These are phyloP conservation scores for Crithidia fasciculata DNA, from an alignment of 208 protist genomes.

Conservation along the genomic window DNA sequence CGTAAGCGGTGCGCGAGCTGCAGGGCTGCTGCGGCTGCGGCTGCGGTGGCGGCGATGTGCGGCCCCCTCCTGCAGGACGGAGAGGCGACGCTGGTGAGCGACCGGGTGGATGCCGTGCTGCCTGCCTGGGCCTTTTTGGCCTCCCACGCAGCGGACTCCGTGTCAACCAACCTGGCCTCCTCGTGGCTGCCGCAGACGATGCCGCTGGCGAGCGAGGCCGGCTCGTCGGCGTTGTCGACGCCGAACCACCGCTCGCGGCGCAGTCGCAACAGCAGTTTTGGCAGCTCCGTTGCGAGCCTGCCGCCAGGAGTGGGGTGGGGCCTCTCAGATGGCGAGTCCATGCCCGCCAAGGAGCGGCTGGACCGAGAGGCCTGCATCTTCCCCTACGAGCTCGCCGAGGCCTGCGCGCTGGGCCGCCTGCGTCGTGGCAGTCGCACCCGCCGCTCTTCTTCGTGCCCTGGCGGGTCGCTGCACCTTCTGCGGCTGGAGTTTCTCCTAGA, in stretches of 20 bases:
- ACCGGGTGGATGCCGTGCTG: constrained; percentile 33
- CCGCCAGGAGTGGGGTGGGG: neutral
- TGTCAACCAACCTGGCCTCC: neutral
- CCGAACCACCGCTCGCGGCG: neutral
- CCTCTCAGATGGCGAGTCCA: neutral
- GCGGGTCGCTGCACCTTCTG: constrained; percentile 26
- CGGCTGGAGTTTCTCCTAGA: constrained; percentile 23
- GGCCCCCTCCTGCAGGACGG: neutral
- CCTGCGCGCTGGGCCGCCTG: constrained; percentile 24
- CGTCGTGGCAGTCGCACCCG: neutral
- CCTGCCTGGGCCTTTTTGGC: constrained; percentile 34
- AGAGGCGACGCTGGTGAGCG: constrained; percentile 27
- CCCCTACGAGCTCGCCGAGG: constrained; percentile 30
- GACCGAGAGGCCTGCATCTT: constrained; percentile 28
- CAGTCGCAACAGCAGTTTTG: constrained; percentile 14
- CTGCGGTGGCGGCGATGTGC: constrained; percentile 5
- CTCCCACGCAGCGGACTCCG: constrained; percentile 23
- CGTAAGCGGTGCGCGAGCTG: neutral
- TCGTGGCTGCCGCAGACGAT: constrained; percentile 1
- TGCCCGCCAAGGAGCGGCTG: constrained; percentile 2
- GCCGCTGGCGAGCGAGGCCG: neutral
- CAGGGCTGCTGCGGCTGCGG: neutral
- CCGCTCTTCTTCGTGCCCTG: too few relatives aligned
- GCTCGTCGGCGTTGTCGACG: neutral
- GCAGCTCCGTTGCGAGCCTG: constrained; percentile 12